Percentiles rank a stretch among this genome's conserved stretches.
phyloP scores from a whole-genome alignment of 306 rosid species.

The Lagenaria siceraria region DNA sequence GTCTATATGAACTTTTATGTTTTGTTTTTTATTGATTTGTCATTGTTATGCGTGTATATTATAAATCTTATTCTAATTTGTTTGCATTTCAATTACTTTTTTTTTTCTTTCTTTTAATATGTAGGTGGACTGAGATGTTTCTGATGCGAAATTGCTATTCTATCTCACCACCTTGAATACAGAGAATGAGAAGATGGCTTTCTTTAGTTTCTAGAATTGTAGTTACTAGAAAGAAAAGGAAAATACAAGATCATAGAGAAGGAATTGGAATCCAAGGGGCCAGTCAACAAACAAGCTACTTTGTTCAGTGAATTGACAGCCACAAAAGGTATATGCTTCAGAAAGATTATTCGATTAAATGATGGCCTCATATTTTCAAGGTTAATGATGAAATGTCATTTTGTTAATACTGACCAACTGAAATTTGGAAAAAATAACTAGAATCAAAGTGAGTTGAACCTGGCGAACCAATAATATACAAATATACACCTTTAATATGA shows the following conservation, averaged over 20 bases:
- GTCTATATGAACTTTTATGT: not conserved
- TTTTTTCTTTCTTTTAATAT: not conserved
- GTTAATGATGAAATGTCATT: not conserved
- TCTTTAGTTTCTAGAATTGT: not conserved
- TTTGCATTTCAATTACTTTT: not conserved
- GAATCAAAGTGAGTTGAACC: too few relatives aligned
- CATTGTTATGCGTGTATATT: not conserved
- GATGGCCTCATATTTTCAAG: not conserved
- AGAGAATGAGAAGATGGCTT: not conserved
- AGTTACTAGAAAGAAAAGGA: not conserved
- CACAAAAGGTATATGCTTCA: not conserved
- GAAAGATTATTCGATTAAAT: not conserved
- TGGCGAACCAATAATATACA: too few relatives aligned
- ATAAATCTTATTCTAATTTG: not conserved
- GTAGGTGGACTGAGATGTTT: not conserved
- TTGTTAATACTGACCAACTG: not conserved
- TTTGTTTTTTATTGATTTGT: not conserved
- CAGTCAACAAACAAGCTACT: not conserved
- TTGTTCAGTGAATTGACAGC: not conserved
- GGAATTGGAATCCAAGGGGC: not conserved
- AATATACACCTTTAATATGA: too few relatives aligned
- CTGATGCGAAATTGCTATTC: not conserved
- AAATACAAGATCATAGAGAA: not conserved
- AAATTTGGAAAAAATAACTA: not conserved
- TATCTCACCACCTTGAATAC: not conserved